A percentile compares a stretch with the other conserved stretches of the same genome.
Conservation (phyloP, 805 yeast species). For the Metschnikowia hibisci region DNA sequence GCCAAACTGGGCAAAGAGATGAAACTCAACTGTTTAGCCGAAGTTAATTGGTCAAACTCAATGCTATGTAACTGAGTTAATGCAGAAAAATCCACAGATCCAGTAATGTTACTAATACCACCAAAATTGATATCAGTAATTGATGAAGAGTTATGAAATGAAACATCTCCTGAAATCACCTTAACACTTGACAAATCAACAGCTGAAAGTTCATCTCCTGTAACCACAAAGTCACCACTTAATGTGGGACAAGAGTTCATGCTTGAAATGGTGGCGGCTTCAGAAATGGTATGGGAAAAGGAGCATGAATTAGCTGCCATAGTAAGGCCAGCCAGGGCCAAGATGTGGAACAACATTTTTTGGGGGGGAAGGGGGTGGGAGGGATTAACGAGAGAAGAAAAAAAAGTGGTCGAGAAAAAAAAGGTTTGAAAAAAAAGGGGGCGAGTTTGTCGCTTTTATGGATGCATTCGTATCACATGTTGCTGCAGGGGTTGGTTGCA, state of each 20-base stretch:
- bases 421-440: background rate
- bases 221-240: slow-evolving; percentile 36
- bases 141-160: slow-evolving; percentile 38
- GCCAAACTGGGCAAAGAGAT: slow-evolving; percentile 42
- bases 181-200: slow-evolving; percentile 29
- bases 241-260: slow-evolving; percentile 40
- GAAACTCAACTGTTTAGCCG: slow-evolving; percentile 30
- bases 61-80: slow-evolving; percentile 37
- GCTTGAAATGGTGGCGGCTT: slow-evolving; percentile 31
- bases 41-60: slow-evolving; percentile 31
- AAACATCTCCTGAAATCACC: slow-evolving; percentile 29
- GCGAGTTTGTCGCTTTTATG: background rate
- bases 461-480: background rate
- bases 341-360: slow-evolving; percentile 7
- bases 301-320: slow-evolving; percentile 28
- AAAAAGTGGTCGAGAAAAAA: background rate
- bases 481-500: slow-evolving; percentile 3
- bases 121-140: slow-evolving; percentile 30
- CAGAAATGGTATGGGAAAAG: slow-evolving; percentile 37
- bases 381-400: background rate
- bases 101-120: slow-evolving; percentile 30
- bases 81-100: slow-evolving; percentile 34
- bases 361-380: background rate
- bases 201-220: slow-evolving; percentile 29
- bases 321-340: slow-evolving; percentile 14